These are phyloP conservation scores for Solanum arcanum DNA, from an alignment of 257 asterid genomes.

Conservation along the genomic window DNA sequence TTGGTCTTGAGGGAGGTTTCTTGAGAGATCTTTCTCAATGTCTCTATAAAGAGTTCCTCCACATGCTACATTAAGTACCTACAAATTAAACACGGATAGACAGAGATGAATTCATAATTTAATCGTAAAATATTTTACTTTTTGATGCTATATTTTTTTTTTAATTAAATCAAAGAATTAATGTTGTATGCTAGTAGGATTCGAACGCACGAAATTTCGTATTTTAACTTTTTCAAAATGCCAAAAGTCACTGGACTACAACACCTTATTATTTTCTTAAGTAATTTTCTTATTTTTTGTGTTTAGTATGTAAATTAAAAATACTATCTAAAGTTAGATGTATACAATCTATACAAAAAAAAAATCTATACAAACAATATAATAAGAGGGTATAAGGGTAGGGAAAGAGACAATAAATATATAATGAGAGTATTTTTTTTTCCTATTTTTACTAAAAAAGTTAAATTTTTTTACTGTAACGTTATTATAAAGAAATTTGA, in stretches of 20 bases:
- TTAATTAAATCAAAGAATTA: no score
- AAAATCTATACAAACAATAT: no score
- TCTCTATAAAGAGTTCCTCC: conserved; percentile 84
- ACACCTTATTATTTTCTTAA: fast-evolving
- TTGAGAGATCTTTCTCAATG: conserved; percentile 39
- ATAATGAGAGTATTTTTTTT: background rate
- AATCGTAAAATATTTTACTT: background rate
- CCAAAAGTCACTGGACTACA: fast-evolving
- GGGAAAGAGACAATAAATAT: background rate
- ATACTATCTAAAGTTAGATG: no score
- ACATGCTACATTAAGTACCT: conserved; percentile 67
- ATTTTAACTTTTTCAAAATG: background rate
- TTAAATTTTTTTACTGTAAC: background rate
- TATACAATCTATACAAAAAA: no score
- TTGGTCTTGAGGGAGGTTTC: conserved; percentile 3
- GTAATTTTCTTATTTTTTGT: background rate
- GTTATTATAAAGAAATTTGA: background rate
- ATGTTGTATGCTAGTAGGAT: no score
- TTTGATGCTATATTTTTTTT: background rate
- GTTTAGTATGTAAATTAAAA: no score
- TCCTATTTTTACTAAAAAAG: background rate
- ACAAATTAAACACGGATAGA: fast-evolving
- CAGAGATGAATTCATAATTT: background rate
- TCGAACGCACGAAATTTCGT: fast-evolving
- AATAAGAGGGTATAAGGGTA: background rate